phyloP scores from a whole-genome alignment of 441 rosid genomes.

The Jatropha podagrica region DNA sequence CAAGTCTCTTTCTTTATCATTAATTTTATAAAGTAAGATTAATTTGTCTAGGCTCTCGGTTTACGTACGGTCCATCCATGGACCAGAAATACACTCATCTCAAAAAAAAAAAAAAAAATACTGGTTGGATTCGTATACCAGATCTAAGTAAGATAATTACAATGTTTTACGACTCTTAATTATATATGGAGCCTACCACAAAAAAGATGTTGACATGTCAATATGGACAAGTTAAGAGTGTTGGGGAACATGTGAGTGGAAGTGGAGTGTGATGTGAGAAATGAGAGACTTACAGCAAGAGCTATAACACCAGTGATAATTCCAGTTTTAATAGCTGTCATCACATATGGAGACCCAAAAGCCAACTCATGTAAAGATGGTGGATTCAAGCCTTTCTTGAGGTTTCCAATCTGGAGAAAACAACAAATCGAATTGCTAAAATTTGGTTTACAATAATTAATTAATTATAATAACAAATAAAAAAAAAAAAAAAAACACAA shows the following conservation, averaged over 20 bases:
- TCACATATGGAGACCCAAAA: constrained; percentile 59
- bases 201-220: background rate
- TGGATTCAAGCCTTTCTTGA: constrained; percentile 90
- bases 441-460: background rate
- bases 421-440: background rate
- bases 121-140: too few species aligned
- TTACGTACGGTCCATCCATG: too few species aligned
- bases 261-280: too few species aligned
- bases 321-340: constrained; percentile 74
- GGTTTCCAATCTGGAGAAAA: constrained; percentile 64
- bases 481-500: background rate
- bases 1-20: too few species aligned
- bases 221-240: too few species aligned
- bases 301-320: constrained; percentile 77
- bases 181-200: background rate
- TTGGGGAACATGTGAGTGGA: constrained; percentile 11
- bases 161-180: background rate
- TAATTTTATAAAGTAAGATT: too few species aligned
- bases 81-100: too few species aligned
- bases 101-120: too few species aligned
- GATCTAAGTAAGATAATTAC: too few species aligned
- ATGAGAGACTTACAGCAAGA: constrained; percentile 61
- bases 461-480: background rate
- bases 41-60: too few species aligned
- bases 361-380: constrained; percentile 54